phyloP scores from a whole-genome alignment of 1,139 yeast genomes.

The Kluyveromyces marxianus region DNA sequence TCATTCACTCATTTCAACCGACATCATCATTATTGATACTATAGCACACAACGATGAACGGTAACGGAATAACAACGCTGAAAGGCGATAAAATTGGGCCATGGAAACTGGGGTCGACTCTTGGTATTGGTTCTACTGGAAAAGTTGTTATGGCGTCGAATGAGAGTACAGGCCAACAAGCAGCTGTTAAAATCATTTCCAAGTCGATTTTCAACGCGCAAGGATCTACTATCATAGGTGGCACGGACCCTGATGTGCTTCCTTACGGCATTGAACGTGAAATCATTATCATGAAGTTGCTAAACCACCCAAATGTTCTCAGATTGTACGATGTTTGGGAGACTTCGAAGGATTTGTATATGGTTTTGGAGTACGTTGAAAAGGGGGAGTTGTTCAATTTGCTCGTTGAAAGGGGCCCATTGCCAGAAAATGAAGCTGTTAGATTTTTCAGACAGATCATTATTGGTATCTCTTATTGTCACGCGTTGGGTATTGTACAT shows the following conservation, averaged over 20 bases:
- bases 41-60: neutral
- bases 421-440: slow-evolving; percentile 85
- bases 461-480: slow-evolving; percentile 87
- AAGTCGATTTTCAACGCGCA: slow-evolving; percentile 50
- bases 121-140: slow-evolving; percentile 94
- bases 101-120: slow-evolving; percentile 90
- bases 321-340: slow-evolving; percentile 99
- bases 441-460: slow-evolving; percentile 88
- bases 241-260: slow-evolving; percentile 48
- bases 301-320: slow-evolving; percentile 90
- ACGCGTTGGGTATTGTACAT: slow-evolving; percentile 88
- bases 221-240: slow-evolving; percentile 30
- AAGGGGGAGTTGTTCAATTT: slow-evolving; percentile 96
- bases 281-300: slow-evolving; percentile 82
- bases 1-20: neutral
- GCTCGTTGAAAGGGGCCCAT: slow-evolving; percentile 76
- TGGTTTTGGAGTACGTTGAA: slow-evolving; percentile 91
- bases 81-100: slow-evolving; percentile 64
- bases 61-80: slow-evolving; percentile 7
- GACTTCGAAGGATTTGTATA: slow-evolving; percentile 82
- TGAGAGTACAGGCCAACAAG: slow-evolving; percentile 73
- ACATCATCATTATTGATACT: too few species aligned
- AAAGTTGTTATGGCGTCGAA: slow-evolving; percentile 89
- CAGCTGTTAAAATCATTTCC: slow-evolving; percentile 96
- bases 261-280: slow-evolving; percentile 96